Percentiles rank a stretch among this genome's conserved stretches.
These are phyloP conservation scores for Aspergillus pseudoglaucus DNA, from an alignment of 2,329 filamentous ascomycete species.

Conservation along the genomic window DNA sequence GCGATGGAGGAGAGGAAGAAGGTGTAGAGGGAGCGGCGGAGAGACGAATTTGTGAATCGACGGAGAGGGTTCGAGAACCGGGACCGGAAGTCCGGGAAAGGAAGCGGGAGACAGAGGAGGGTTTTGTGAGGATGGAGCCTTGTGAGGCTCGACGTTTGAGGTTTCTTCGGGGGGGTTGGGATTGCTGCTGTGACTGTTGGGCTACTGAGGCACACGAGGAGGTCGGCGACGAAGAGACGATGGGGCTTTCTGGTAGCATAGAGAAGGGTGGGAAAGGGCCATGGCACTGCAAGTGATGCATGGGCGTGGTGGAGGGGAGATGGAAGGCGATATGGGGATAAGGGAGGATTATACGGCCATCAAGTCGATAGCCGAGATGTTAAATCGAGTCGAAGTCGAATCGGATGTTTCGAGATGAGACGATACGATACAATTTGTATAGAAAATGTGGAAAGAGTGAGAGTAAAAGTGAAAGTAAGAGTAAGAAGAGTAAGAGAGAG, in stretches of 20 bases:
- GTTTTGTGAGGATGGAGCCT: conserved; percentile 28
- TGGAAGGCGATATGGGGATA: not conserved
- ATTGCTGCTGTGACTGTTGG: not conserved
- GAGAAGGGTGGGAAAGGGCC: conserved; percentile 21
- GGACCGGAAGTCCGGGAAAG: conserved; percentile 29
- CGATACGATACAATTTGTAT: not conserved
- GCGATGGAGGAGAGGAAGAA: conserved; percentile 24
- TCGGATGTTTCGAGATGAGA: not conserved
- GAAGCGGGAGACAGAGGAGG: conserved; percentile 30
- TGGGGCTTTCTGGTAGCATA: conserved; percentile 18
- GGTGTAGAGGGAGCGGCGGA: conserved; percentile 26
- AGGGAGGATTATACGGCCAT: too few species aligned
- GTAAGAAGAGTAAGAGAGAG: conserved; percentile 5
- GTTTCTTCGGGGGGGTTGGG: conserved; percentile 7
- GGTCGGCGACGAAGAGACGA: conserved; percentile 22
- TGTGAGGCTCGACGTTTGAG: conserved; percentile 32
- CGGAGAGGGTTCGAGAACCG: conserved; percentile 16
- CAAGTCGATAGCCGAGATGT: too few species aligned
- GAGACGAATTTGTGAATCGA: conserved; percentile 24
- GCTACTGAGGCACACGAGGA: conserved; percentile 7
- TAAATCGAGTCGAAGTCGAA: too few species aligned
- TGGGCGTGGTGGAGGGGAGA: conserved; percentile 14
- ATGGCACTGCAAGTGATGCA: conserved; percentile 28
- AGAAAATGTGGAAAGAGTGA: conserved; percentile 1
- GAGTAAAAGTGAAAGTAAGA: too few species aligned